Evolutionary conservation across 768 basidiomycete genomes (phyloP), one percentile per base, ranked within the genome.

Genomic region (Mycena rosella): DNA sequence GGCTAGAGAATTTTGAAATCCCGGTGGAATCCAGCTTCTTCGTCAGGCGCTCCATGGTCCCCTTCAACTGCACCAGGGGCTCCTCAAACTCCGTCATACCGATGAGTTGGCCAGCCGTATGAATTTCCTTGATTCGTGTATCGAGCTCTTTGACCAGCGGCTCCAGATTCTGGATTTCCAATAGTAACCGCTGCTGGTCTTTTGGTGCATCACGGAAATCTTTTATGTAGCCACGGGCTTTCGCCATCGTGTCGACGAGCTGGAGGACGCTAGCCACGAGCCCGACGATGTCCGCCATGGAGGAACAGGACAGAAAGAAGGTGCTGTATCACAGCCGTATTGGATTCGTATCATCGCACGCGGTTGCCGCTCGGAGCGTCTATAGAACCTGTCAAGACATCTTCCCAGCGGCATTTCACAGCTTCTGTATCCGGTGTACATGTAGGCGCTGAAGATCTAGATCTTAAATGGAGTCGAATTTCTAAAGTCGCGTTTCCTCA

Each of bases 271-370:
- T 56, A 17, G 55, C 38, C 26, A 56, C 18, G 14, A 56, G 40
- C 4, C 55, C 55, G 24, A 56, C 36, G 18, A 56, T 29, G 27
- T 56, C 55, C 11, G 55, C 55, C 55, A 56, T 56, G 55, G 38
- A 30, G 48, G 26, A 49, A 49, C 27, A 49, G 18, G 6, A 40
- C 10, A 40, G 42, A 7, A 15, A 15, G n/a, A n/a, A n/a, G n/a
- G 5, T 38, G 38, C 38, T 38, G 42, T n/a, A n/a, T n/a, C 42
- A n/a, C 42, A 20, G 42, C n/a, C 6, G 32, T 34, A 34, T 34
- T 11, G 32, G 11, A 11, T 34, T 34, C 6, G 11, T 34, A n/a
- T n/a, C n/a, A n/a, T 34, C 32, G 32, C 5, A 34, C 32, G 32
- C 5, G 11, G 32, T 11, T 34, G 32, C 11, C 32, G n/a, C n/a